A percentile compares a stretch with the other conserved stretches of the same genome.
Conservation (phyloP, 805 yeast genomes). For the Yamadazyma nakazawae region DNA sequence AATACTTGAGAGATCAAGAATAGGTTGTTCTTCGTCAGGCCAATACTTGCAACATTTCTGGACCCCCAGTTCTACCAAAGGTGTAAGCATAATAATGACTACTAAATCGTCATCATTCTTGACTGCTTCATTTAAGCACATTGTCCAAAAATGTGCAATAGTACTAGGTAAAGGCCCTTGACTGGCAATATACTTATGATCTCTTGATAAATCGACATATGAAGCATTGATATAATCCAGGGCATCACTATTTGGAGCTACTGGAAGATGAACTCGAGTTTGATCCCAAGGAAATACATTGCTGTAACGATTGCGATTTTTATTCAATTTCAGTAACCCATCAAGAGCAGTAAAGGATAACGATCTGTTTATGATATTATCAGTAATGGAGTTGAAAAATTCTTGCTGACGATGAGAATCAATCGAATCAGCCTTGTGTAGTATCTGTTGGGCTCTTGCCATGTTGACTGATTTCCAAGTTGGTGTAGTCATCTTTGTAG, state of each 20-base stretch:
- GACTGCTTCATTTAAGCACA: conserved; percentile 37
- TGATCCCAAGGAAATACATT: conserved; percentile 42
- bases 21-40: conserved; percentile 24
- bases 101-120: conserved; percentile 22
- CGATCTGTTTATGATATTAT: neutral
- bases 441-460: neutral
- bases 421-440: neutral
- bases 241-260: neutral
- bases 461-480: neutral
- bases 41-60: conserved; percentile 44
- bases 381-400: neutral
- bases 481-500: neutral
- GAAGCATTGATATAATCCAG: conserved; percentile 42
- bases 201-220: conserved; percentile 18
- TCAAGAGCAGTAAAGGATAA: conserved; percentile 6
- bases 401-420: neutral
- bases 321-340: conserved; percentile 8
- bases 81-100: conserved; percentile 44
- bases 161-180: conserved; percentile 59
- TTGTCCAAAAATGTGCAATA: conserved; percentile 46
- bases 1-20: conserved; percentile 34
- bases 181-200: conserved; percentile 54
- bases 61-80: conserved; percentile 44
- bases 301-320: conserved; percentile 30
- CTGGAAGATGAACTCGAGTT: conserved; percentile 31